phyloP scores from a whole-genome alignment of 78 protist species.

The Dictyostelium citrinum region DNA sequence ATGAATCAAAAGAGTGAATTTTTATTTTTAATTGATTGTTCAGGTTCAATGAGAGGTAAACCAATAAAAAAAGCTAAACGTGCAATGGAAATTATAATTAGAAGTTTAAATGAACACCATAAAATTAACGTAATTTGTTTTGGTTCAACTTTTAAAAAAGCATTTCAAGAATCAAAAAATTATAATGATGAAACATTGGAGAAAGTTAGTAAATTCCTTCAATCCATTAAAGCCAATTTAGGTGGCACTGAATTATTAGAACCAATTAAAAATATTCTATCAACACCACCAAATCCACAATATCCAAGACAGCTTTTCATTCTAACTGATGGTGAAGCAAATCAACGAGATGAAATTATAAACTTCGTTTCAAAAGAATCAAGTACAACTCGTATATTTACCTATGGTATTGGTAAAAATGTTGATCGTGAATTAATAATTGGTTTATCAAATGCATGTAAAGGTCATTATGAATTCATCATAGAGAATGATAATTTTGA shows the following conservation, averaged over 20 bases:
- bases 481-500: background rate
- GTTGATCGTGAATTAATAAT: conserved; percentile 12
- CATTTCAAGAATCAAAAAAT: background rate
- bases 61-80: background rate
- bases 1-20: conserved; percentile 30
- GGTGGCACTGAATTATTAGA: conserved; percentile 63
- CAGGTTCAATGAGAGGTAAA: conserved; percentile 43
- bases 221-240: background rate
- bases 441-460: conserved; percentile 31
- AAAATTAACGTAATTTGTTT: conserved; percentile 30
- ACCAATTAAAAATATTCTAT: conserved; percentile 30
- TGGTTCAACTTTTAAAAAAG: background rate
- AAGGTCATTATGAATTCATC: conserved; percentile 49
- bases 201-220: background rate
- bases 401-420: conserved; percentile 46
- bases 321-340: conserved; percentile 54
- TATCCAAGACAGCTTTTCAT: conserved; percentile 69
- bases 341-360: background rate
- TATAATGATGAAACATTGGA: conserved; percentile 14
- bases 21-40: conserved; percentile 64
- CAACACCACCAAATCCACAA: background rate
- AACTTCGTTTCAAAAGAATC: conserved; percentile 9
- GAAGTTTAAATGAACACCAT: conserved; percentile 10
- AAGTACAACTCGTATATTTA: conserved; percentile 22
- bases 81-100: conserved; percentile 21